Evolutionary conservation across 2,329 filamentous ascomycete genomes (phyloP).

Genomic region (Pezicula radicicola): DNA sequence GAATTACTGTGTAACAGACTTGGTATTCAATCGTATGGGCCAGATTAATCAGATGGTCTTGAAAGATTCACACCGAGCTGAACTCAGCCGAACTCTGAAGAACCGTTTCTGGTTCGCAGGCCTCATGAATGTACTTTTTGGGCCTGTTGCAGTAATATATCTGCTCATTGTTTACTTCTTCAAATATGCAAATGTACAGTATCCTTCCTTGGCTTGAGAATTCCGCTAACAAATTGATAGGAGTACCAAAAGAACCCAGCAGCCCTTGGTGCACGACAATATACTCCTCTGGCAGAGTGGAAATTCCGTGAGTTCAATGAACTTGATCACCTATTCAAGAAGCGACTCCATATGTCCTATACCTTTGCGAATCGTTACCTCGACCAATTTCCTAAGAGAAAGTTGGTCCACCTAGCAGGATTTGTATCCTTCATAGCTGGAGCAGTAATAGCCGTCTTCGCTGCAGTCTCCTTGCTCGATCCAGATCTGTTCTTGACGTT

Average conservation of each 20-base stretch:
- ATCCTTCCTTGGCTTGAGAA: background rate
- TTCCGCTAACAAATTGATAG: conserved; percentile 37
- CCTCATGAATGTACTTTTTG: conserved; percentile 79
- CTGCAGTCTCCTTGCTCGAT: conserved; percentile 80
- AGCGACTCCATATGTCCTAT: conserved; percentile 89
- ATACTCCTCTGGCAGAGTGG: conserved; percentile 93
- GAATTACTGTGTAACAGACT: conserved; percentile 85
- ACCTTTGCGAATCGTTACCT: conserved; percentile 90
- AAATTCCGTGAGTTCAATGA: conserved; percentile 99
- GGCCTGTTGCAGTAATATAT: conserved; percentile 84
- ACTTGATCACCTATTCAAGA: conserved; percentile 85
- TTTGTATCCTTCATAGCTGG: conserved; percentile 88
- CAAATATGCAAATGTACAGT: conserved; percentile 81
- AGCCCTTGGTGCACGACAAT: conserved; percentile 81
- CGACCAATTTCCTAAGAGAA: conserved; percentile 94
- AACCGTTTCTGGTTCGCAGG: conserved; percentile 80
- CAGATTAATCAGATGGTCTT: conserved; percentile 86
- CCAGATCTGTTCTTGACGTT: conserved; percentile 89
- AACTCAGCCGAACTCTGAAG: conserved; percentile 75
- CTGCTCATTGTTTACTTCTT: conserved; percentile 89
- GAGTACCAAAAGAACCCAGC: conserved; percentile 95
- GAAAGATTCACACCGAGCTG: conserved; percentile 74
- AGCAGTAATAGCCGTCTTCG: conserved; percentile 81
- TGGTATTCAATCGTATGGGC: conserved; percentile 86
- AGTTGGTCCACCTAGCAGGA: conserved; percentile 79